A percentile compares a stretch with the other conserved stretches of the same genome.
These are phyloP conservation scores for Brassica incana DNA, from an alignment of 345 rosid species.

Conservation along the genomic window DNA sequence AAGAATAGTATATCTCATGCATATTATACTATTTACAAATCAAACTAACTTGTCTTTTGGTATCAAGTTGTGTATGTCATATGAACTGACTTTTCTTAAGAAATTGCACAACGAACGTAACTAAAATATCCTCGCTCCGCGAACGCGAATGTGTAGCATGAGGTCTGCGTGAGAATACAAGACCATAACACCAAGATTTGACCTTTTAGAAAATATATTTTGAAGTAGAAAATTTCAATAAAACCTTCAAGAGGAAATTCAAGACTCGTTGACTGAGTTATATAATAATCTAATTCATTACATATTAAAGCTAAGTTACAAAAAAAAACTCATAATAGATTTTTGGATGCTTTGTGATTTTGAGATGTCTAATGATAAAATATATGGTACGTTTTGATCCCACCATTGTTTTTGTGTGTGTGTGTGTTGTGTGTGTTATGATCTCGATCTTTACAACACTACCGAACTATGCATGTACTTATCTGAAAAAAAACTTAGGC, in stretches of 20 bases:
- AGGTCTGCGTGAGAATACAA: neutral
- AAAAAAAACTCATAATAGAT: too few species aligned
- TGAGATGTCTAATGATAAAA: neutral
- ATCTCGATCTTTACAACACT: neutral
- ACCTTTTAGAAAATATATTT: neutral
- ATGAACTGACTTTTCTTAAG: neutral
- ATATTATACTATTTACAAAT: neutral
- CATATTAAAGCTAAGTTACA: neutral
- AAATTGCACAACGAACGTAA: neutral
- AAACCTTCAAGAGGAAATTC: neutral
- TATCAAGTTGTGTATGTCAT: neutral
- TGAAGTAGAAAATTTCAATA: neutral
- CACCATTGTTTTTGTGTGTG: too few species aligned
- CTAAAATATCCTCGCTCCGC: neutral
- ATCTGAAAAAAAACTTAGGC: too few species aligned
- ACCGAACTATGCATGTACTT: neutral
- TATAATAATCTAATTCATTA: neutral
- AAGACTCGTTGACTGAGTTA: neutral
- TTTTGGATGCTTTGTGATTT: neutral
- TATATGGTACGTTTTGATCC: neutral
- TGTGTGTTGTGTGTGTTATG: too few species aligned
- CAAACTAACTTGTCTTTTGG: neutral
- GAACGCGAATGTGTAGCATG: neutral
- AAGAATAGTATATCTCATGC: neutral
- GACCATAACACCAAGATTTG: neutral